Evolutionary conservation across 257 asterid genomes (phyloP).

Genomic region (Coffea eugenioides): DNA sequence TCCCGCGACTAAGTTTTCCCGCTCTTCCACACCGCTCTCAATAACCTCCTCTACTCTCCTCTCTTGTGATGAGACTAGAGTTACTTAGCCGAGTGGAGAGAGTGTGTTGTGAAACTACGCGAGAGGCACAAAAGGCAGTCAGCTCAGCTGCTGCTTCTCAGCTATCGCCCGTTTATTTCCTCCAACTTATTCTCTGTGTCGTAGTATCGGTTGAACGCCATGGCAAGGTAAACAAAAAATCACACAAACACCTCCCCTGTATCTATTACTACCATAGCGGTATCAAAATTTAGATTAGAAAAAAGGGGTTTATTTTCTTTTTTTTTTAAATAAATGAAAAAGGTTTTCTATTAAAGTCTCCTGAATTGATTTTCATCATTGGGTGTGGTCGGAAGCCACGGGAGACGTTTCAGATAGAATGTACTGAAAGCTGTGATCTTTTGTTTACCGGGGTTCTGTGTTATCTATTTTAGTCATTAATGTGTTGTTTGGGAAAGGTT

Average conservation of each 20-base stretch:
- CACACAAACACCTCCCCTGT: neutral
- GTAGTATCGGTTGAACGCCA: neutral
- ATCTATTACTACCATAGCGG: neutral
- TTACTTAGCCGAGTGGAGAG: constrained; percentile 68
- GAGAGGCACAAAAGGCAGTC: neutral
- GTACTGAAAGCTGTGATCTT: constrained; percentile 4
- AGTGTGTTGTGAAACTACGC: neutral
- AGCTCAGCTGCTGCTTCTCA: neutral
- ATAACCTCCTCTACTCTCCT: too few relatives aligned
- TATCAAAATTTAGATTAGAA: neutral
- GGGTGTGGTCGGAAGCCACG: neutral
- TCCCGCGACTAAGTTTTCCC: constrained; percentile 51
- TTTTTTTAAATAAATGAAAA: neutral
- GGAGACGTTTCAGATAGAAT: neutral
- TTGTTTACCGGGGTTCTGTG: neutral
- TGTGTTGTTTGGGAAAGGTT: neutral
- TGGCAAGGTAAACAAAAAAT: constrained; percentile 14
- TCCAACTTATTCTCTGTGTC: neutral
- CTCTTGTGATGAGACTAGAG: neutral
- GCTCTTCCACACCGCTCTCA: constrained; percentile 45
- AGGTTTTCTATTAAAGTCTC: neutral
- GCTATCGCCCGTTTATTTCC: neutral
- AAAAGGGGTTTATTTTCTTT: too few relatives aligned
- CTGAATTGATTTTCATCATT: neutral
- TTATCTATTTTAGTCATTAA: neutral